Percentiles rank a stretch among this genome's conserved stretches.
phyloP scores from a whole-genome alignment of 345 rosid genomes.

The Arabidopsis thaliana region TAIR10.1 NC_003075.7:9299501-9300000 shows the following conservation, averaged over 20 bases:
- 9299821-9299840: conserved; percentile 30
- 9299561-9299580: conserved; percentile 19
- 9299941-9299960: conserved; percentile 14
- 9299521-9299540: conserved; percentile 19
- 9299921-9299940: conserved; percentile 14
- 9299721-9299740: not conserved
- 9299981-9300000: not conserved
- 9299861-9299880: conserved; percentile 28
- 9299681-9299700: not conserved
- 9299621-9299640: not conserved
- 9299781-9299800: not conserved
- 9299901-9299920: conserved; percentile 19
- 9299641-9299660: conserved; percentile 1
- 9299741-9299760: not conserved
- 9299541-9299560: conserved; percentile 38
- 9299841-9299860: conserved; percentile 25
- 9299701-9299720: conserved; percentile 21
- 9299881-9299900: conserved; percentile 16
- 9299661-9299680: conserved; percentile 18
- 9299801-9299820: conserved; percentile 12
- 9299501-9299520: conserved; percentile 25
- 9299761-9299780: not conserved
- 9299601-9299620: conserved; percentile 1
- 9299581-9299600: conserved; percentile 15
- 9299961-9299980: not conserved